Evolutionary conservation across 176 grass and related monocot species (phyloP).

Genomic region (Carex cristatella): DNA sequence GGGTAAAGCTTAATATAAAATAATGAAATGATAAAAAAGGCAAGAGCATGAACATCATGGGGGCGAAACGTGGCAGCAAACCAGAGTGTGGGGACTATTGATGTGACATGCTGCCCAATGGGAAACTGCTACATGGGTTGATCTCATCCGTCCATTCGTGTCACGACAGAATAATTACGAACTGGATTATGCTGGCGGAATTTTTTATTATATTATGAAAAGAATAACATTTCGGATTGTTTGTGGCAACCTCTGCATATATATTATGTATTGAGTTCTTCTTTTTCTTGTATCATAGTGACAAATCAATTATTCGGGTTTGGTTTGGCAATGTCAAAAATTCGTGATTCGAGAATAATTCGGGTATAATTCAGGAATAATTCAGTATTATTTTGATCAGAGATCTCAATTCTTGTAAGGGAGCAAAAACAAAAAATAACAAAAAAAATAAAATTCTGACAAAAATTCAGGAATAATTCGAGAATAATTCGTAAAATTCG

Average conservation of each 20-base stretch:
- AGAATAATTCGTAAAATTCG: too few relatives aligned
- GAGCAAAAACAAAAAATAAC: too few relatives aligned
- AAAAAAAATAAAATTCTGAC: too few relatives aligned
- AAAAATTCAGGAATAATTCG: too few relatives aligned
- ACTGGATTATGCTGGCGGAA: constrained; percentile 18
- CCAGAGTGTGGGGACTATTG: constrained; percentile 10
- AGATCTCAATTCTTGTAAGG: too few relatives aligned
- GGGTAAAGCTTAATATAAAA: not conserved
- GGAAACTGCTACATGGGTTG: constrained; percentile 19
- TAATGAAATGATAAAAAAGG: not conserved
- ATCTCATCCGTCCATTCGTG: constrained; percentile 7
- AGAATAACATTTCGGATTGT: not conserved
- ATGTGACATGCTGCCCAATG: constrained; percentile 45
- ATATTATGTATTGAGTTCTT: not conserved
- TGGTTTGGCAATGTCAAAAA: too few relatives aligned
- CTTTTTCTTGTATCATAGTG: not conserved
- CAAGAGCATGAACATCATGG: constrained; percentile 8
- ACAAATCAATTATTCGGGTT: too few relatives aligned
- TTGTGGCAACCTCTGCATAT: not conserved
- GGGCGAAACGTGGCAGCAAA: constrained; percentile 52
- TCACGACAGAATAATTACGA: constrained; percentile 11
- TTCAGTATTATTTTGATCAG: too few relatives aligned
- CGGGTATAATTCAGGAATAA: too few relatives aligned
- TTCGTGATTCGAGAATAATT: too few relatives aligned
- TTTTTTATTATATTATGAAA: not conserved